These are phyloP conservation scores for Gossypium trilobum DNA, from an alignment of 441 rosid species.

Conservation along the genomic window DNA sequence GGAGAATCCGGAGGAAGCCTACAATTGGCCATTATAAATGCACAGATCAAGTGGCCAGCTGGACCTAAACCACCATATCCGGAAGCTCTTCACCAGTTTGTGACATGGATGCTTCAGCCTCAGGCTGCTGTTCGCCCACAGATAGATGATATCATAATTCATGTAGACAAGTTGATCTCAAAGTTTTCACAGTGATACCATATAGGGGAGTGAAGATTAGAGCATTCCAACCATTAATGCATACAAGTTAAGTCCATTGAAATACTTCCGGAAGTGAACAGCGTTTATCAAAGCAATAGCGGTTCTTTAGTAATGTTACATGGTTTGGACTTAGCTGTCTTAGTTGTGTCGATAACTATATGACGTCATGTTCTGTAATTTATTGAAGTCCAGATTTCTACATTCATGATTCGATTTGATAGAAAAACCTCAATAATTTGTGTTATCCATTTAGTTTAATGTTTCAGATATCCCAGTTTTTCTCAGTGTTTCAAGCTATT, in stretches of 20 bases:
- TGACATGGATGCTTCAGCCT: constrained; percentile 95
- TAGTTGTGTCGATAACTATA: constrained; percentile 20
- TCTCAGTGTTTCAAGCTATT: neutral
- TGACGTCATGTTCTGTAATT: constrained; percentile 18
- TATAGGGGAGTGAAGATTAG: neutral
- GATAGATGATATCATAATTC: constrained; percentile 77
- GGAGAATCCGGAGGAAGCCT: constrained; percentile 98
- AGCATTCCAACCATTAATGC: neutral
- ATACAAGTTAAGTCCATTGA: neutral
- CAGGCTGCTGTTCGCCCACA: constrained; percentile 72
- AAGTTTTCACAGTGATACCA: constrained; percentile 54
- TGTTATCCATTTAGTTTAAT: neutral
- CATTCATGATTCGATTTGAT: constrained; percentile 16
- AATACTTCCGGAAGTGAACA: neutral
- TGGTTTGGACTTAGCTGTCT: constrained; percentile 15
- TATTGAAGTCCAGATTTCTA: constrained; percentile 11
- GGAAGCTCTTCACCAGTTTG: constrained; percentile 81
- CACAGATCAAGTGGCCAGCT: constrained; percentile 90
- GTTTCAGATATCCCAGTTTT: too few species aligned
- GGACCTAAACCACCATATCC: constrained; percentile 85
- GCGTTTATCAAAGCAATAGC: neutral
- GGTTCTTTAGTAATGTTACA: neutral
- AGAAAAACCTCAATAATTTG: constrained; percentile 5
- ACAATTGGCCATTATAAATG: constrained; percentile 78
- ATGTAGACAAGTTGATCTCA: constrained; percentile 77